These are phyloP conservation scores for Pythium guiyangense DNA, from an alignment of 352 stramenopile genomes.

Conservation along the genomic window DNA sequence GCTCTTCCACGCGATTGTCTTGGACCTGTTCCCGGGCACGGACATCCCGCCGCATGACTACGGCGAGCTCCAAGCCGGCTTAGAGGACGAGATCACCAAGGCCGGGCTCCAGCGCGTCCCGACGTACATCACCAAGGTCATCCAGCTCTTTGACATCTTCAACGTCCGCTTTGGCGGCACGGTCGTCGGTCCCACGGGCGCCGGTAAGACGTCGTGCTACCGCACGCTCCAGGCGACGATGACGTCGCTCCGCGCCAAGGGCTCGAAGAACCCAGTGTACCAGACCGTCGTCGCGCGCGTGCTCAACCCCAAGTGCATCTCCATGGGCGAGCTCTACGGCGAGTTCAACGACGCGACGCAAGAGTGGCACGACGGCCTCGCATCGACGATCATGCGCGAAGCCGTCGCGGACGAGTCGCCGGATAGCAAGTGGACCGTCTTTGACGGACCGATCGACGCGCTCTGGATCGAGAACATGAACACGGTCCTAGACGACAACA, in stretches of 20 bases:
- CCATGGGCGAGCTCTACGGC: conserved; percentile 79
- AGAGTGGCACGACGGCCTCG: conserved; percentile 83
- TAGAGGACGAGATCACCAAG: conserved; percentile 57
- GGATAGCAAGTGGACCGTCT: conserved; percentile 89
- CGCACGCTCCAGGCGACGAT: conserved; percentile 83
- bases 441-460: conserved; percentile 93
- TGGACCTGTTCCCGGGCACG: conserved; percentile 88
- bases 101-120: conserved; percentile 57
- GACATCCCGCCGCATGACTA: conserved; percentile 86
- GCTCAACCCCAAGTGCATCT: conserved; percentile 86
- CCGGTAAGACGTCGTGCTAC: conserved; percentile 88
- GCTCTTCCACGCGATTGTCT: conserved; percentile 90
- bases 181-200: conserved; percentile 83
- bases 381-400: conserved; percentile 77
- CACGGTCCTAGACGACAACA: conserved; percentile 94
- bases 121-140: conserved; percentile 91
- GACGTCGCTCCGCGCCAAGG: conserved; percentile 64
- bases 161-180: conserved; percentile 92
- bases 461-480: conserved; percentile 97
- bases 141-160: conserved; percentile 94
- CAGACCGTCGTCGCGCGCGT: conserved; percentile 66
- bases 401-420: conserved; percentile 58
- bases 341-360: conserved; percentile 89
- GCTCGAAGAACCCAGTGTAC: conserved; percentile 75
- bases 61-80: conserved; percentile 62